phyloP scores from a whole-genome alignment of 768 basidiomycete genomes.

The Phallus indusiatus region DNA sequence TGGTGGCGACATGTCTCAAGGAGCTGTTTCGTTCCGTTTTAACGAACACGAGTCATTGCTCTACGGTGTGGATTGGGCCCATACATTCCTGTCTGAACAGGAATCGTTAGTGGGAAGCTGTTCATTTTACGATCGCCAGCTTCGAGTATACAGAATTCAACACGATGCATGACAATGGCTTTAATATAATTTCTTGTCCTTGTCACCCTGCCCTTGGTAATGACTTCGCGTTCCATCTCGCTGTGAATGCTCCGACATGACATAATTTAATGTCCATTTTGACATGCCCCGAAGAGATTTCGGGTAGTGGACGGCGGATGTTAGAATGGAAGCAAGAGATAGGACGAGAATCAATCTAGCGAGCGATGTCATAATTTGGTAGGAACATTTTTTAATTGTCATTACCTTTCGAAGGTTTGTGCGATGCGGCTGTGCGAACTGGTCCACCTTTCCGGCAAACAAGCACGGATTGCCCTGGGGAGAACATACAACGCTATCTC shows the following conservation, averaged over 20 bases:
- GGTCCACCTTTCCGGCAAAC: constrained; percentile 47
- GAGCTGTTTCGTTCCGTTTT: constrained; percentile 45
- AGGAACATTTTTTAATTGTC: background rate
- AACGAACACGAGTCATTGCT: constrained; percentile 76
- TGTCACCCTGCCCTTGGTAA: constrained; percentile 3
- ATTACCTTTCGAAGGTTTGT: constrained; percentile 45
- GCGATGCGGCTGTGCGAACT: constrained; percentile 32
- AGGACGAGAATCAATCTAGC: constrained; percentile 48
- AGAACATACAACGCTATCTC: constrained; percentile 78
- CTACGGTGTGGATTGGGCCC: constrained; percentile 90
- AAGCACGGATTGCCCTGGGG: constrained; percentile 57
- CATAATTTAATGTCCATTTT: constrained; percentile 59
- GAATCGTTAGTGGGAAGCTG: constrained; percentile 69
- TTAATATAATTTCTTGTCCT: background rate
- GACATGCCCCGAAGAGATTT: constrained; percentile 64
- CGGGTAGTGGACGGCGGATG: constrained; percentile 51
- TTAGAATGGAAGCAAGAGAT: constrained; percentile 57
- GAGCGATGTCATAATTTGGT: background rate
- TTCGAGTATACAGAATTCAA: constrained; percentile 75
- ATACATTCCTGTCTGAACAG: constrained; percentile 21
- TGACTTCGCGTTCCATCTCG: constrained; percentile 29
- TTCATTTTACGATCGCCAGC: constrained; percentile 88
- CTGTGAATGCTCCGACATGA: constrained; percentile 52
- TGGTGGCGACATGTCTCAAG: constrained; percentile 10
- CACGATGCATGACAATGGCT: background rate